Evolutionary conservation across 2,329 filamentous ascomycete genomes (phyloP).

Genomic region (Tolypocladium amazonense): DNA sequence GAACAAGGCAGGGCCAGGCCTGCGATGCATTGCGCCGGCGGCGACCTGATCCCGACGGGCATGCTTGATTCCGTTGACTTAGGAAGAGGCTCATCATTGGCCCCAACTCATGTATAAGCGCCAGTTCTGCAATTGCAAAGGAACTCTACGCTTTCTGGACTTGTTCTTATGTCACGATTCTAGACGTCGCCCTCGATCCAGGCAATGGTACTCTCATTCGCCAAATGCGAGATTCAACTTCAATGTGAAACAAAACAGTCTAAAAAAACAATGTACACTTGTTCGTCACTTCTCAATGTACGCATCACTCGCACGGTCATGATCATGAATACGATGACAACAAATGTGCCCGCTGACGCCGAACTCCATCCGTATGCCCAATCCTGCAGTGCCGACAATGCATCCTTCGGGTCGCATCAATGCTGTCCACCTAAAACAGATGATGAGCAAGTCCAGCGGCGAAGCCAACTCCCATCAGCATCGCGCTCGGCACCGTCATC

Average conservation of each 20-base stretch:
- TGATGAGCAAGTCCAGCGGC: conserved; percentile 1
- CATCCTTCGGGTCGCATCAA: not conserved
- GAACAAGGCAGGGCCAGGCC: no score
- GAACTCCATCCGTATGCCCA: not conserved
- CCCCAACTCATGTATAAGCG: no score
- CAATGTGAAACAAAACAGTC: not conserved
- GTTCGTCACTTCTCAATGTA: not conserved
- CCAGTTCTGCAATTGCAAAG: no score
- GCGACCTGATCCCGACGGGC: no score
- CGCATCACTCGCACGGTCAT: not conserved
- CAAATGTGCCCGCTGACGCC: not conserved
- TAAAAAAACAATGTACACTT: not conserved
- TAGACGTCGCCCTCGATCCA: no score
- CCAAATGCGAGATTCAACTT: not conserved
- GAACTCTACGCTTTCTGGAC: no score
- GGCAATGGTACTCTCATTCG: not conserved
- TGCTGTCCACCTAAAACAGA: conserved; percentile 1
- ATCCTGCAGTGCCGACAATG: not conserved
- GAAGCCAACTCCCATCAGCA: not conserved
- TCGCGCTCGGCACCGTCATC: not conserved
- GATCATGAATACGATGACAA: not conserved
- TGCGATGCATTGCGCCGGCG: no score
- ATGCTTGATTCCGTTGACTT: no score
- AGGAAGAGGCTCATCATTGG: no score
- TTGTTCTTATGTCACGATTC: no score